phyloP scores from a whole-genome alignment of 306 rosid genomes.

The Vicia villosa region DNA sequence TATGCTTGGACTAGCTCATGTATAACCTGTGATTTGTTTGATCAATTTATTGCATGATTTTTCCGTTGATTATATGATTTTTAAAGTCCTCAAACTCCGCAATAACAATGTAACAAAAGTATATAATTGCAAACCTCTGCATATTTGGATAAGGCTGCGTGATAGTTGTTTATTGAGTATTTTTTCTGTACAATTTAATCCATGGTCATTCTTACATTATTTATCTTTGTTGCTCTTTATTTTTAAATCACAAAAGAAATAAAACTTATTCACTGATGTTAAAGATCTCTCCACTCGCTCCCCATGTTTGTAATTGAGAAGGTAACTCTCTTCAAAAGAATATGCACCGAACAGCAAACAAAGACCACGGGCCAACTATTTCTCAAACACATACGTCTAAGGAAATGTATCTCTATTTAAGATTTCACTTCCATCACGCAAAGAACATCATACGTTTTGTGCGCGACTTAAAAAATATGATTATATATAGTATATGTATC shows the following conservation, averaged over 20 bases:
- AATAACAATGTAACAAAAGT: neutral
- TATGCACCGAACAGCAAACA: neutral
- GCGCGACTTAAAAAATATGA: neutral
- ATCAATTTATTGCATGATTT: conserved; percentile 13
- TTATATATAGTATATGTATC: conserved; percentile 23
- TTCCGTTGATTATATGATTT: neutral
- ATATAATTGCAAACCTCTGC: neutral
- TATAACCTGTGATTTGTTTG: neutral
- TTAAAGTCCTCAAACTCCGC: conserved; percentile 8
- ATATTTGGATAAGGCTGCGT: neutral
- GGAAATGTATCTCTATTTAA: neutral
- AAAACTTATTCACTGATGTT: neutral
- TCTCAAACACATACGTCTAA: neutral
- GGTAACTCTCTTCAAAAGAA: neutral
- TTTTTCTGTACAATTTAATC: neutral
- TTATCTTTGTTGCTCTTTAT: neutral
- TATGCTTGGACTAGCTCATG: conserved; percentile 15
- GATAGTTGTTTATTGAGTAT: neutral
- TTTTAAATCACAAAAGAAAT: neutral
- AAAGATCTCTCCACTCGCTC: neutral
- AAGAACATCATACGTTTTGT: neutral
- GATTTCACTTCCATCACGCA: neutral
- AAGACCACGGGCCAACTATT: neutral
- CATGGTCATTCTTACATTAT: neutral
- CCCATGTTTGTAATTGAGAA: neutral